Evolutionary conservation across 2,329 filamentous ascomycete species (phyloP).

Genomic region (Cytospora chrysosperma): DNA sequence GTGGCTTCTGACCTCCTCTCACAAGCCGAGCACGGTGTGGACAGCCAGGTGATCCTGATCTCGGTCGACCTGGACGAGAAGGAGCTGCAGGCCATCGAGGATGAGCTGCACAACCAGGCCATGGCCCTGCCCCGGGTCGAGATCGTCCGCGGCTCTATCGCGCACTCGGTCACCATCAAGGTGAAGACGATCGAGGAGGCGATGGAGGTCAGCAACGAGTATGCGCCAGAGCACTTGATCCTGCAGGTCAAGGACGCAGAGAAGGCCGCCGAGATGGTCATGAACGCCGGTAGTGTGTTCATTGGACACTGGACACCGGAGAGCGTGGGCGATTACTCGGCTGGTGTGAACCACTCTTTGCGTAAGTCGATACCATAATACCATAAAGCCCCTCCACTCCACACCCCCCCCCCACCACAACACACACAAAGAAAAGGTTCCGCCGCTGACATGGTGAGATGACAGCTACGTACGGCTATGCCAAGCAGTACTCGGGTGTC

Average conservation of each 20-base stretch:
- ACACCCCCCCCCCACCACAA: too few relatives aligned
- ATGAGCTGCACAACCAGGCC: conserved; percentile 86
- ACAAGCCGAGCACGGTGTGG: conserved; percentile 94
- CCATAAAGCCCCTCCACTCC: neutral
- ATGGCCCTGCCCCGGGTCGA: conserved; percentile 84
- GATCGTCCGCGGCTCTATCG: conserved; percentile 86
- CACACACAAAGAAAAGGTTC: too few relatives aligned
- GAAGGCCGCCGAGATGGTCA: conserved; percentile 71
- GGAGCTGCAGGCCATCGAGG: conserved; percentile 79
- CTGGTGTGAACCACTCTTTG: conserved; percentile 94
- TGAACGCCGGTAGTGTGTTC: conserved; percentile 95
- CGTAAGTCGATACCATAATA: conserved; percentile 64
- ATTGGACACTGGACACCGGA: conserved; percentile 96
- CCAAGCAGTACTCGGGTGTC: conserved; percentile 97
- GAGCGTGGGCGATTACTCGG: conserved; percentile 96
- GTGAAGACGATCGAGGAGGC: conserved; percentile 71
- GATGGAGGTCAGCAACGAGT: conserved; percentile 83
- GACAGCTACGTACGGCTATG: conserved; percentile 91
- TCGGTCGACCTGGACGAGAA: conserved; percentile 74
- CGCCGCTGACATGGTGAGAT: conserved; percentile 10
- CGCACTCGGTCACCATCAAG: conserved; percentile 84
- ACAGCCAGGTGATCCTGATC: conserved; percentile 92
- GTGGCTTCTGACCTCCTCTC: conserved; percentile 93
- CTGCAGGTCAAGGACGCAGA: conserved; percentile 80
- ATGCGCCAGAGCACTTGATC: conserved; percentile 95